Evolutionary conservation across 2,329 filamentous ascomycete species (phyloP).

Genomic region (Helminthosporium solani): DNA sequence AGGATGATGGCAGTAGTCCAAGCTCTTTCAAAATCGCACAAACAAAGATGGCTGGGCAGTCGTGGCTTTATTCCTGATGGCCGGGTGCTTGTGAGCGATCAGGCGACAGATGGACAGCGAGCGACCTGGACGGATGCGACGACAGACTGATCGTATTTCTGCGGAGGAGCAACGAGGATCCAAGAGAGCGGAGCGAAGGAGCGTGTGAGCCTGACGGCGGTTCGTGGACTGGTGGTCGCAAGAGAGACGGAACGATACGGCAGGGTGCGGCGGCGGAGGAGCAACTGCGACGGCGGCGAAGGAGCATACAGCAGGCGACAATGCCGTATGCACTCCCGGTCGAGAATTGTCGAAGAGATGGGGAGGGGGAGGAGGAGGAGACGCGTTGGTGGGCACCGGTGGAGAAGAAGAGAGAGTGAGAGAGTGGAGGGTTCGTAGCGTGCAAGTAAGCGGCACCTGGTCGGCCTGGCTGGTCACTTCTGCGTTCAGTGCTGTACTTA

Average conservation of each 20-base stretch:
- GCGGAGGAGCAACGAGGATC: constrained; percentile 7
- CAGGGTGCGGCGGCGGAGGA: constrained; percentile 9
- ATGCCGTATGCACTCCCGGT: constrained; percentile 34
- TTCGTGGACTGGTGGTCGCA: constrained; percentile 18
- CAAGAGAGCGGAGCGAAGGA: constrained; percentile 5
- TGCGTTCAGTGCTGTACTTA: constrained; percentile 19
- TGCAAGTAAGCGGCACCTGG: constrained; percentile 13
- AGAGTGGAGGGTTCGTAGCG: constrained; percentile 9
- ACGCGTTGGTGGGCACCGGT: constrained; percentile 18
- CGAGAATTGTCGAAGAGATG: constrained; percentile 36
- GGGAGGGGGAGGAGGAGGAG: constrained; percentile 24
- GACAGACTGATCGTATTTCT: no score
- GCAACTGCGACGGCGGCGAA: constrained; percentile 35
- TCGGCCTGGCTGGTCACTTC: no score
- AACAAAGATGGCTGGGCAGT: constrained; percentile 3
- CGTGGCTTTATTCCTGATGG: constrained; percentile 26
- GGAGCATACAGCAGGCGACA: constrained; percentile 35
- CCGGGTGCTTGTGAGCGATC: constrained; percentile 13
- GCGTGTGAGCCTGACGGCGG: constrained; percentile 3
- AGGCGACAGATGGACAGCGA: constrained; percentile 8
- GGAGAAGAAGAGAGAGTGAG: constrained; percentile 20
- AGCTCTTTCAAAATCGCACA: constrained; percentile 15
- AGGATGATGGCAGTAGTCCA: constrained; percentile 10
- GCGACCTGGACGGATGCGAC: constrained; percentile 28
- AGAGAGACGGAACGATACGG: constrained; percentile 20